A percentile compares a stretch with the other conserved stretches of the same genome.
phyloP scores from a whole-genome alignment of 805 yeast genomes.

The Priceomyces fermenticarens region DNA sequence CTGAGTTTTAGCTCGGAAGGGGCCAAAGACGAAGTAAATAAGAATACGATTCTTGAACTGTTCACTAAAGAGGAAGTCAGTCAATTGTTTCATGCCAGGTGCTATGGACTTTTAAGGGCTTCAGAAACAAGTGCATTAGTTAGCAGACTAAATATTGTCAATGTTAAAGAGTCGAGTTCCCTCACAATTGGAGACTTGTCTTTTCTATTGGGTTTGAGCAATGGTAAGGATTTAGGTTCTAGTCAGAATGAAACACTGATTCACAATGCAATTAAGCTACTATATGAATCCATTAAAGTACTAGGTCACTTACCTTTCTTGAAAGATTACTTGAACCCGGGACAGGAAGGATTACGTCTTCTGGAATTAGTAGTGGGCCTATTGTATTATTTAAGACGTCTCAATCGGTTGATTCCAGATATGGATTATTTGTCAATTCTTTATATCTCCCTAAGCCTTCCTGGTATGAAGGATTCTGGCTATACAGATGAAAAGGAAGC shows the following conservation, averaged over 20 bases:
- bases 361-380: slow-evolving; percentile 22
- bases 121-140: slow-evolving; percentile 18
- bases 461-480: slow-evolving; percentile 1
- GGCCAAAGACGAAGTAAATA: neutral
- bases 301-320: slow-evolving; percentile 52
- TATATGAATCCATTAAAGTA: slow-evolving; percentile 40
- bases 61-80: slow-evolving; percentile 17
- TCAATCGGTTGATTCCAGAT: slow-evolving; percentile 28
- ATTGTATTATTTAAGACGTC: slow-evolving; percentile 43
- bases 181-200: slow-evolving; percentile 19
- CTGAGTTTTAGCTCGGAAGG: too few species aligned
- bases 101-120: slow-evolving; percentile 14
- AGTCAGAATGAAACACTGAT: slow-evolving; percentile 1
- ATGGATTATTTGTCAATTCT: slow-evolving; percentile 44
- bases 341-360: slow-evolving; percentile 41
- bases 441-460: slow-evolving; percentile 40
- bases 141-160: slow-evolving; percentile 12
- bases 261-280: slow-evolving; percentile 13
- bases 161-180: slow-evolving; percentile 11
- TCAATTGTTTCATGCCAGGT: slow-evolving; percentile 17
- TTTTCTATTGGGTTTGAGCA: slow-evolving; percentile 15
- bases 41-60: slow-evolving; percentile 9
- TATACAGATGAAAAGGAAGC: neutral
- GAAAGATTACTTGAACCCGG: slow-evolving; percentile 22
- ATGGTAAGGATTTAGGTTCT: slow-evolving; percentile 5